A percentile compares a stretch with the other conserved stretches of the same genome.
Evolutionary conservation across 805 yeast species (phyloP).

Genomic region (Schwanniomyces occidentalis): DNA sequence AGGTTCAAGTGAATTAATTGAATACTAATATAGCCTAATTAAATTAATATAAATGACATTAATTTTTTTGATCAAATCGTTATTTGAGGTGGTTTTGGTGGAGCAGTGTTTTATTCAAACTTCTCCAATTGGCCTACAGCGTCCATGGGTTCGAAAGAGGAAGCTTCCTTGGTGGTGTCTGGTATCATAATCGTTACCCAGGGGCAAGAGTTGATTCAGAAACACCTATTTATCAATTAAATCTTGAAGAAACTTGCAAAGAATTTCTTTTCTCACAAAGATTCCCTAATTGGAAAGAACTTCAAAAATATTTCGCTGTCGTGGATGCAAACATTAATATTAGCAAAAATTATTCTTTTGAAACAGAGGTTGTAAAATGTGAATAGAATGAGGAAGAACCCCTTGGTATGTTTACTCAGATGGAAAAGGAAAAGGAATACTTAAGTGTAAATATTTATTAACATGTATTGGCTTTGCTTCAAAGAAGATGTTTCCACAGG

Average conservation of each 20-base stretch:
- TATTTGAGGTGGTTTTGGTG: constrained; percentile 18
- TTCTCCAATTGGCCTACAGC: constrained; percentile 12
- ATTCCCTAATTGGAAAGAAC: constrained; percentile 24
- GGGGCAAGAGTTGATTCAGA: constrained; percentile 27
- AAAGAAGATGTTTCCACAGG: constrained; percentile 20
- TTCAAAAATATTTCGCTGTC: constrained; percentile 21
- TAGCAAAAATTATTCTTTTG: constrained; percentile 17
- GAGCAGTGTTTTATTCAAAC: constrained; percentile 11
- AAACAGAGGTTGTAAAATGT: constrained; percentile 18
- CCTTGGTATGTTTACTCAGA: constrained; percentile 13
- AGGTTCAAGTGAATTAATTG: too few relatives aligned
- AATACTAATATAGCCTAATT: too few relatives aligned
- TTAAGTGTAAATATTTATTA: constrained; percentile 10
- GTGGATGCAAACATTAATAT: constrained; percentile 21
- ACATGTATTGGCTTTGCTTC: constrained; percentile 22
- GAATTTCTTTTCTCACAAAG: constrained; percentile 23
- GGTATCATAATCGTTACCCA: constrained; percentile 16
- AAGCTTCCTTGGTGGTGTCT: constrained; percentile 15
- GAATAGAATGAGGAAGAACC: constrained; percentile 19
- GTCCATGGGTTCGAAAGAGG: constrained; percentile 12
- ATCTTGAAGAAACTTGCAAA: constrained; percentile 21
- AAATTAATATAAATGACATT: constrained; percentile 1
- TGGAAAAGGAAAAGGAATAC: constrained; percentile 4
- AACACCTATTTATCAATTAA: constrained; percentile 24
- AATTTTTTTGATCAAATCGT: constrained; percentile 9